Conservation (phyloP, 495 filamentous ascomycete genomes). For the Neurospora cerealis region DNA sequence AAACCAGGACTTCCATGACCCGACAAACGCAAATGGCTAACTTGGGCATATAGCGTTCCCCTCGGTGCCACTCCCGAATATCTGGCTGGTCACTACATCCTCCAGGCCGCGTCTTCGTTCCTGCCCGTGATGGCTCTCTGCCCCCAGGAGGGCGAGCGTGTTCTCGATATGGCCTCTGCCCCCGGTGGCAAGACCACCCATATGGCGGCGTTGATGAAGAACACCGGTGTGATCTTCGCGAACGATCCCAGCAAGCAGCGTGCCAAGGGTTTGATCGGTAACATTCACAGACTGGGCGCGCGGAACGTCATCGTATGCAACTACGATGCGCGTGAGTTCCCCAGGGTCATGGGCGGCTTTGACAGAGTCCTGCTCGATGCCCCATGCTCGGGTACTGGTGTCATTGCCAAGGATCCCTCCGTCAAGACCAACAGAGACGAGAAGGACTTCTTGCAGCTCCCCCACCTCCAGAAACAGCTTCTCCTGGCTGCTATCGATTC, state of each 20-base stretch:
- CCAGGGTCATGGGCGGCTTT: conserved; percentile 88
- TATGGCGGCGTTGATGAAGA: conserved; percentile 95
- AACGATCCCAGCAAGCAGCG: conserved; percentile 91
- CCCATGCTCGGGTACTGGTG: conserved; percentile 46
- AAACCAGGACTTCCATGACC: not conserved
- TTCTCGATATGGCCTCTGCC: conserved; percentile 89
- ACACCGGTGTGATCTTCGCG: conserved; percentile 91
- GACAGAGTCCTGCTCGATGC: conserved; percentile 45
- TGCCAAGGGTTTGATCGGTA: conserved; percentile 94
- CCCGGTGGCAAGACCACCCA: conserved; percentile 97
- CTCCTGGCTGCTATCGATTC: conserved; percentile 90
- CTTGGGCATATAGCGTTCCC: conserved; percentile 44
- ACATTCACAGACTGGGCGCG: conserved; percentile 88
- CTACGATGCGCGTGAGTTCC: conserved; percentile 87
- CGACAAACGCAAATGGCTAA: not conserved
- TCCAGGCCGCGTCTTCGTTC: conserved; percentile 95
- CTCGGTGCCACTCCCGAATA: conserved; percentile 98
- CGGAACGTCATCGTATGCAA: conserved; percentile 93
- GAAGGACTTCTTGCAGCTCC: conserved; percentile 81
- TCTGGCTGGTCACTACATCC: conserved; percentile 92
- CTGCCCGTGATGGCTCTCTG: conserved; percentile 95
- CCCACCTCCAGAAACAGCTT: conserved; percentile 89
- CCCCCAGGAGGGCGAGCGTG: conserved; percentile 83
- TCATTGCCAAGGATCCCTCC: conserved; percentile 89
- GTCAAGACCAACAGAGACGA: conserved; percentile 98